Conservation (phyloP, 2,329 filamentous ascomycete species). For the Aspergillus puulaauensis region DNA sequence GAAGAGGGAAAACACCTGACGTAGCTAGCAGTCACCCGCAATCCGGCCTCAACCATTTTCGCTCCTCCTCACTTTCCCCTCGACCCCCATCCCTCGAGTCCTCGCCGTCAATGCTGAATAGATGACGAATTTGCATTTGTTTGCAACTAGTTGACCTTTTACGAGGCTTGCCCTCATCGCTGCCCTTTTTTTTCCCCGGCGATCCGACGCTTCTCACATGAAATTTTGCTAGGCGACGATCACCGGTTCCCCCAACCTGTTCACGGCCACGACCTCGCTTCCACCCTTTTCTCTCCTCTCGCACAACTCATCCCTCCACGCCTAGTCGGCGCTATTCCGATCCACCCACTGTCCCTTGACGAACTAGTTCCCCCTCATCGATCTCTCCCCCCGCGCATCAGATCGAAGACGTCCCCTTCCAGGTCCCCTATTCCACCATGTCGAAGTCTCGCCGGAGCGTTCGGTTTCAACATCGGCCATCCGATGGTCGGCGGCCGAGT, state of each 20-base stretch:
- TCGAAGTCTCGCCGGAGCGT: slow-evolving; percentile 58
- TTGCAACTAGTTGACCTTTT: neutral
- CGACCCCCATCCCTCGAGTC: slow-evolving; percentile 6
- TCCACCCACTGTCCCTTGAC: slow-evolving; percentile 2
- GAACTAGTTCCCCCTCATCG: slow-evolving; percentile 15
- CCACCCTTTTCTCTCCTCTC: slow-evolving; percentile 9
- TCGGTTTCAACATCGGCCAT: slow-evolving; percentile 55
- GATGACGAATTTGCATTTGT: slow-evolving; percentile 4
- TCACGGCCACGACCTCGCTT: slow-evolving; percentile 8
- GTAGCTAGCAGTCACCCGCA: slow-evolving; percentile 5
- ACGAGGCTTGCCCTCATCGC: neutral
- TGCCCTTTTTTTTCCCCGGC: slow-evolving; percentile 20
- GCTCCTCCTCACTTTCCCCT: slow-evolving; percentile 12
- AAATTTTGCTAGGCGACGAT: slow-evolving; percentile 28
- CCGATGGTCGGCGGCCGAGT: slow-evolving; percentile 51
- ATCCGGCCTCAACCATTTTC: slow-evolving; percentile 12
- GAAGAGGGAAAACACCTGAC: slow-evolving; percentile 8
- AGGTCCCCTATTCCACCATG: slow-evolving; percentile 39
- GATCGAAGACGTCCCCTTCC: slow-evolving; percentile 8
- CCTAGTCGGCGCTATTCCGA: slow-evolving; percentile 13
- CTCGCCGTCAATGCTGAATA: slow-evolving; percentile 6
- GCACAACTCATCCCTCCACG: slow-evolving; percentile 1
- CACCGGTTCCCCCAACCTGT: slow-evolving; percentile 13
- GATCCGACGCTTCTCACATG: slow-evolving; percentile 33
- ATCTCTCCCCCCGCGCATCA: slow-evolving; percentile 20